Evolutionary conservation across 345 rosid species (phyloP), one percentile per base, ranked within the genome.

Genomic region (Euphorbia pulcherrima): DNA sequence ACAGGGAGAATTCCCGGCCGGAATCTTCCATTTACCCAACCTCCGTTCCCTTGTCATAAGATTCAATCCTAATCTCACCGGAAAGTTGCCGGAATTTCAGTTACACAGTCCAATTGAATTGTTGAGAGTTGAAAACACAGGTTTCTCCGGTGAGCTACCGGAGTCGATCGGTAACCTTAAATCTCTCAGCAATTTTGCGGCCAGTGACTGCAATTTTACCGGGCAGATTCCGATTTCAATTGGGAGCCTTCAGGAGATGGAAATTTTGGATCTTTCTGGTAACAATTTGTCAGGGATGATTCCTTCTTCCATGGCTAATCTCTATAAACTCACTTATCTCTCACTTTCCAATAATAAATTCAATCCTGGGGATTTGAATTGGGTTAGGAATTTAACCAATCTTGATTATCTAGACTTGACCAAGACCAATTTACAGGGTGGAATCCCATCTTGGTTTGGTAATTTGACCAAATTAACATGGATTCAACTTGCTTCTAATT

Each of bases 181-280:
- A 44, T 50, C 24, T 5, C 24, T 50, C 24, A 50, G 9, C 20
- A 50, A 20, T 50, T 50, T 50, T 50, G 55, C 9, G 2, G 24
- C 9, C 9, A 50, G 24, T 17, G 55, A 18, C n/a, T 50, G 55
- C 6, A 5, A 20, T 0, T 0, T 27, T 18, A 65, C 7, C 2
- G 61, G 61, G 9, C 39, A 18, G 29, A 1, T 75, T 39, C 75
- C 75, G 30, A 47, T 41, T 35, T 66, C 71, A 27, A 75, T 75
- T 18, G 74, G 71, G 1, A 66, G 62, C 26, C 40, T 70, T 44
- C 3, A 44, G 16, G 16, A 12, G 18, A 11, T 44, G 50, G 13
- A 44, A 14, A 7, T 44, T 2, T 44, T 44, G 18, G 50, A 44
- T 2, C 50, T 44, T 44, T 44, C 50, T 44, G 16, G 50, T 44